Percentiles rank a stretch among this genome's conserved stretches.
phyloP scores from a whole-genome alignment of 352 stramenopile genomes.

The Phytophthora megakarya region DNA sequence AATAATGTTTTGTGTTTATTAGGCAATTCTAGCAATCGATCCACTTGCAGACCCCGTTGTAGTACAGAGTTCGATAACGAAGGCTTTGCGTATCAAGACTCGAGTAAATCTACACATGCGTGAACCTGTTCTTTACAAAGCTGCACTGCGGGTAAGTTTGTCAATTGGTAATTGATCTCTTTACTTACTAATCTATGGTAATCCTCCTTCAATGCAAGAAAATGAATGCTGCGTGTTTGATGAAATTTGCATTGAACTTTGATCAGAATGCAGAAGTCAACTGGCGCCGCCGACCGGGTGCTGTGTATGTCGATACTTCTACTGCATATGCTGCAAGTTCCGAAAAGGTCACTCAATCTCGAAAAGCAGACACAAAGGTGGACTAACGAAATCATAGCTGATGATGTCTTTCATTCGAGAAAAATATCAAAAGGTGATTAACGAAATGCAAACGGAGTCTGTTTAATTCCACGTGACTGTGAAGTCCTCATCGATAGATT shows the following conservation, averaged over 20 bases:
- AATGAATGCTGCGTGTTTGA: conserved; percentile 69
- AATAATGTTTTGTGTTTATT: conserved; percentile 4
- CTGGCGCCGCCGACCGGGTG: conserved; percentile 34
- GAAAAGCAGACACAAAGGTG: neutral
- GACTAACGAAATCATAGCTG: neutral
- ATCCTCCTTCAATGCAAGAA: conserved; percentile 30
- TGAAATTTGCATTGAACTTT: conserved; percentile 84
- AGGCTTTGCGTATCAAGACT: conserved; percentile 49
- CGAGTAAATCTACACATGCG: conserved; percentile 50
- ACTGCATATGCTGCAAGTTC: neutral
- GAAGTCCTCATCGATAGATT: conserved; percentile 36
- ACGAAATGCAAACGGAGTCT: too few species aligned
- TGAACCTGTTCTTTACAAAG: conserved; percentile 61
- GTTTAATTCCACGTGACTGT: conserved; percentile 36
- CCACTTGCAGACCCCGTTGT: conserved; percentile 45
- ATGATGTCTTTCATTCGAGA: neutral
- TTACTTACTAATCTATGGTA: neutral
- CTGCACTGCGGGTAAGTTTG: conserved; percentile 58
- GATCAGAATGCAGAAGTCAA: conserved; percentile 64
- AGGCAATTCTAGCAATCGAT: conserved; percentile 49
- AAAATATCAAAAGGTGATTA: too few species aligned
- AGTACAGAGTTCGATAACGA: conserved; percentile 41
- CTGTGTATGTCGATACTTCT: conserved; percentile 5
- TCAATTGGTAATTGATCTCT: too few species aligned
- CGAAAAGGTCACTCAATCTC: neutral